Percentiles rank a stretch among this genome's conserved stretches.
These are phyloP conservation scores for Pneumocystis jirovecii DNA, from an alignment of 1,139 yeast genomes.

Conservation along the genomic window DNA sequence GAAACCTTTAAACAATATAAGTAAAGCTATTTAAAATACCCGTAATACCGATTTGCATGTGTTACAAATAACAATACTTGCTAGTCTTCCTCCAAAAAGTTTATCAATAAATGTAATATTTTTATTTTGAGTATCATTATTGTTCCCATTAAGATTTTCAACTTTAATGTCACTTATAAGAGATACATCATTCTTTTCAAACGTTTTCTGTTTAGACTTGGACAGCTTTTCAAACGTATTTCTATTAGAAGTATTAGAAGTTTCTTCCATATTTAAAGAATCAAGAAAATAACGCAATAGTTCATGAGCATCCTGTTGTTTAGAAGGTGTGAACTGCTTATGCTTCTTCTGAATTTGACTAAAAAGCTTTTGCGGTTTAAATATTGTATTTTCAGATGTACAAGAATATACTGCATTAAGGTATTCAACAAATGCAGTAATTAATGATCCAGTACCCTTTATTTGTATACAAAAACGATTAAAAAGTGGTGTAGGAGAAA, in stretches of 20 bases:
- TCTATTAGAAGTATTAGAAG: conserved; percentile 5
- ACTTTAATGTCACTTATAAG: neutral
- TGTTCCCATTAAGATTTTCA: neutral
- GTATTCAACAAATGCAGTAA: conserved; percentile 8
- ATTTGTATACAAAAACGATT: neutral
- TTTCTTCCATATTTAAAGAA: conserved; percentile 1
- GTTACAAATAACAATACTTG: conserved; percentile 12
- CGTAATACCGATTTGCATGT: conserved; percentile 7
- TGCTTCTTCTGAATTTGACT: conserved; percentile 6
- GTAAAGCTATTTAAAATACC: neutral
- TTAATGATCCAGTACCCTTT: conserved; percentile 4
- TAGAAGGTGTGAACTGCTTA: conserved; percentile 8
- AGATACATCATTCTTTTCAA: neutral
- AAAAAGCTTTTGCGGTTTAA: conserved; percentile 8
- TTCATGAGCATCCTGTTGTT: conserved; percentile 14
- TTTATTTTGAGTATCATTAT: neutral
- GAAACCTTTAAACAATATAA: conserved; percentile 3
- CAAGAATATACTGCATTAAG: conserved; percentile 7
- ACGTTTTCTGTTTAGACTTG: conserved; percentile 4
- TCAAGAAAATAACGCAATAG: conserved; percentile 10
- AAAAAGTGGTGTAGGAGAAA: conserved; percentile 6
- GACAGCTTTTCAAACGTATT: conserved; percentile 2
- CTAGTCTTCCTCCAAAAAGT: conserved; percentile 11
- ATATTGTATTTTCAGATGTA: conserved; percentile 5
- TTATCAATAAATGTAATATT: conserved; percentile 1